Evolutionary conservation across 2,329 filamentous ascomycete species (phyloP).

Genomic region (Diaporthe eres): DNA sequence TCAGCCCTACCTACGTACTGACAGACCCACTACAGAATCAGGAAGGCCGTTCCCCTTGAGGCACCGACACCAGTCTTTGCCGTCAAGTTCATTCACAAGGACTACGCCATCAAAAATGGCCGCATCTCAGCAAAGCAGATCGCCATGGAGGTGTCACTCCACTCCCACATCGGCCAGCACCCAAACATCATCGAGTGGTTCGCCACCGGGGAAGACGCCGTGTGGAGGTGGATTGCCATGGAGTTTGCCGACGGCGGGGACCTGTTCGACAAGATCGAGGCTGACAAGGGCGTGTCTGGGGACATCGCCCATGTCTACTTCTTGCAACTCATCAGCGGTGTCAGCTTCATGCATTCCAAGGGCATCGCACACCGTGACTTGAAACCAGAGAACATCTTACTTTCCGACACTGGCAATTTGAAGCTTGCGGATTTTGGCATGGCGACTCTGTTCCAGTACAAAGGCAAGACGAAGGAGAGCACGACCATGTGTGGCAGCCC

Average conservation of each 20-base stretch:
- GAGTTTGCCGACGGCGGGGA: constrained; percentile 96
- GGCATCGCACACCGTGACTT: constrained; percentile 94
- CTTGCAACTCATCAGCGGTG: constrained; percentile 88
- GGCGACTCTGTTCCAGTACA: constrained; percentile 92
- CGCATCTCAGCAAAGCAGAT: constrained; percentile 91
- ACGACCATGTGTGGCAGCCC: constrained; percentile 95
- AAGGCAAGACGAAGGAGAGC: constrained; percentile 85
- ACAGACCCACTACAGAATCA: constrained; percentile 74
- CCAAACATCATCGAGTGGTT: constrained; percentile 96
- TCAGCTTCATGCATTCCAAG: constrained; percentile 96
- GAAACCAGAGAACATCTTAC: constrained; percentile 94
- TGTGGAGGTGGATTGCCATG: constrained; percentile 99
- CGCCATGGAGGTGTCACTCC: constrained; percentile 90
- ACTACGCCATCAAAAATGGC: constrained; percentile 90
- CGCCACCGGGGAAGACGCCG: constrained; percentile 84
- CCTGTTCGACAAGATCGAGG: constrained; percentile 99
- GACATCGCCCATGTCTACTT: constrained; percentile 99
- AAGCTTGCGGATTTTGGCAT: constrained; percentile 98
- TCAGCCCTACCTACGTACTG: constrained; percentile 41
- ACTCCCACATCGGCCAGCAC: constrained; percentile 90
- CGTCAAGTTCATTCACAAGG: constrained; percentile 99
- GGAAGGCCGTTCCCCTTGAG: constrained; percentile 87
- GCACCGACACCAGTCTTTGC: constrained; percentile 85
- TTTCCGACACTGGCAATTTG: constrained; percentile 86
- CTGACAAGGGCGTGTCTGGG: constrained; percentile 93